Percentiles rank a stretch among this genome's conserved stretches.
Evolutionary conservation across 345 rosid species (phyloP).

Genomic region (Durio zibethinus): DNA sequence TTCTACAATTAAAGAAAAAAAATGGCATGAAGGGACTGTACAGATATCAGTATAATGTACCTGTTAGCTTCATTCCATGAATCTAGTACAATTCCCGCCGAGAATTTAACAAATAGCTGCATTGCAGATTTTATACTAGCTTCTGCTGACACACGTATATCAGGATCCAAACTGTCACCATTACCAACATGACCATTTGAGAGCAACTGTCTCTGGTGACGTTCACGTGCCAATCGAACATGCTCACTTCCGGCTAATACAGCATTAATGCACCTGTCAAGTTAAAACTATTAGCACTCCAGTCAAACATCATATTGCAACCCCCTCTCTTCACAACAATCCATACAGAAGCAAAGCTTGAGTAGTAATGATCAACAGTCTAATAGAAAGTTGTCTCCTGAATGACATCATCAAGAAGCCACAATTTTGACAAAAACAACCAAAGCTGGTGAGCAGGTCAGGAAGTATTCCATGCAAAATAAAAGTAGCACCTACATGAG

Average conservation of each 20-base stretch:
- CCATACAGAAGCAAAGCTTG: slow-evolving; percentile 2
- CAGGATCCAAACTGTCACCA: slow-evolving; percentile 59
- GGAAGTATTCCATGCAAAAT: background rate
- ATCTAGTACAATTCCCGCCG: slow-evolving; percentile 79
- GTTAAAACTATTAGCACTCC: background rate
- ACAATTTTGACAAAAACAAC: slow-evolving; percentile 1
- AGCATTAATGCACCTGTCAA: slow-evolving; percentile 81
- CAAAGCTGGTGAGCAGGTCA: background rate
- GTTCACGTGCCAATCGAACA: slow-evolving; percentile 78
- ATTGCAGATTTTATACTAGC: slow-evolving; percentile 89
- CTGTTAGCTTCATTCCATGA: slow-evolving; percentile 83
- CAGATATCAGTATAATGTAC: slow-evolving; percentile 27
- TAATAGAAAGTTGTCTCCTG: background rate
- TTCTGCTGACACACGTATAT: slow-evolving; percentile 71
- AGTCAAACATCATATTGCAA: background rate
- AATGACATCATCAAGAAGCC: background rate
- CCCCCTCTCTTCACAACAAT: background rate
- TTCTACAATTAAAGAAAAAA: background rate
- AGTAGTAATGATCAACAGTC: background rate
- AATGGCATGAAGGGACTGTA: background rate
- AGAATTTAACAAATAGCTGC: slow-evolving; percentile 87
- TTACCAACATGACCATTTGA: slow-evolving; percentile 70
- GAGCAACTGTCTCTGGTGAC: slow-evolving; percentile 63
- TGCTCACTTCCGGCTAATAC: slow-evolving; percentile 91
- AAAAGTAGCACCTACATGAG: background rate